Conservation (phyloP, 345 rosid genomes). For the Moringa oleifera region DNA sequence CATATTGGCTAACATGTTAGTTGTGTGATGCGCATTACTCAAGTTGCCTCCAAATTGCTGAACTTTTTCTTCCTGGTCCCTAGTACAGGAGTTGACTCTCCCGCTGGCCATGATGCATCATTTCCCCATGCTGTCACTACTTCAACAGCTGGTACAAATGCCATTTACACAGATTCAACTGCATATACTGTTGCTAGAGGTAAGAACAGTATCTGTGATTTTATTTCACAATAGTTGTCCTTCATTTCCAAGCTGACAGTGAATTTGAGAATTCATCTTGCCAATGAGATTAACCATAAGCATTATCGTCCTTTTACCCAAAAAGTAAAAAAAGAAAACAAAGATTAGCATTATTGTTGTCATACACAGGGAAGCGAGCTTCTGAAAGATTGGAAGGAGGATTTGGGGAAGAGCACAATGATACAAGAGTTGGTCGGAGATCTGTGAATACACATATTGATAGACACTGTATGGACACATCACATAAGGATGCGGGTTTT, state of each 20-base stretch:
- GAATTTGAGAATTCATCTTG: too few relatives aligned
- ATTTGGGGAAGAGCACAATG: constrained; percentile 59
- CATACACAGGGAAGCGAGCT: too few relatives aligned
- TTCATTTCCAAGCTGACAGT: too few relatives aligned
- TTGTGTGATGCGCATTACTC: too few relatives aligned
- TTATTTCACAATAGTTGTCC: constrained; percentile 84
- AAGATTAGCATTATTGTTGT: too few relatives aligned
- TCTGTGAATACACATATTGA: constrained; percentile 46
- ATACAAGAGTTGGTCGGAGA: constrained; percentile 64
- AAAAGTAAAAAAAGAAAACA: too few relatives aligned
- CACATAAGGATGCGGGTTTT: constrained; percentile 49
- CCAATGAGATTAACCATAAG: too few relatives aligned
- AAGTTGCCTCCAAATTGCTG: too few relatives aligned
- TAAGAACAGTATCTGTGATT: too few relatives aligned
- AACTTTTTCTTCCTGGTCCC: constrained; percentile 53
- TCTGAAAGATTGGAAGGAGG: constrained; percentile 73
- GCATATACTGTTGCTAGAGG: constrained; percentile 44
- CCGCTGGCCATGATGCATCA: constrained; percentile 95
- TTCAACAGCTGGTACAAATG: constrained; percentile 48
- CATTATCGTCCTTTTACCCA: too few relatives aligned
- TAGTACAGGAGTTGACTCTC: constrained; percentile 99
- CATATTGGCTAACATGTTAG: constrained; percentile 47
- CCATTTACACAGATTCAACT: constrained; percentile 50
- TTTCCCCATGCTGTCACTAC: constrained; percentile 72
- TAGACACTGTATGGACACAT: constrained; percentile 63